These are phyloP conservation scores for Rubroboletus pulcherrimus DNA, from an alignment of 768 basidiomycete genomes.

Conservation along the genomic window DNA sequence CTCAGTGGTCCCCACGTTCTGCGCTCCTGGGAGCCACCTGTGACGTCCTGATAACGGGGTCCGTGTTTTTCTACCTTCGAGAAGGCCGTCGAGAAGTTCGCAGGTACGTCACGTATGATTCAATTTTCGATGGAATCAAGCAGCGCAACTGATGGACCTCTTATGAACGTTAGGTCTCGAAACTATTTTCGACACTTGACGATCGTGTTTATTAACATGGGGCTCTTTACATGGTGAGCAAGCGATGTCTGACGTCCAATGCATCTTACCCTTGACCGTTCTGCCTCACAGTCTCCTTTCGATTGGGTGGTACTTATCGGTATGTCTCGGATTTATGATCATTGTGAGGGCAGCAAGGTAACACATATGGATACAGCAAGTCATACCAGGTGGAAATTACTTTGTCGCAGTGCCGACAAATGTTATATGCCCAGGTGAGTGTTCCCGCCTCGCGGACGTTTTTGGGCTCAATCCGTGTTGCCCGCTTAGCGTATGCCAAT, in stretches of 20 bases:
- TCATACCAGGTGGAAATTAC: not conserved
- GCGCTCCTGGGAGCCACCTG: conserved; percentile 27
- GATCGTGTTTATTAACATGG: conserved; percentile 15
- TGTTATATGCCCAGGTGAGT: conserved; percentile 2
- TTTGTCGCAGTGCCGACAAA: not conserved
- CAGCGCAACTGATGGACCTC: too few relatives aligned
- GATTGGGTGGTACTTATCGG: conserved; percentile 7
- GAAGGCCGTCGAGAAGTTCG: conserved; percentile 7
- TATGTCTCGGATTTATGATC: not conserved
- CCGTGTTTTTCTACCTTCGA: conserved; percentile 22
- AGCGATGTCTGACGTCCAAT: not conserved
- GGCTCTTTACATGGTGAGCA: conserved; percentile 12
- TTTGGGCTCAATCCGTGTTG: not conserved
- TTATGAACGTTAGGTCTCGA: not conserved
- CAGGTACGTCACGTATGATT: not conserved
- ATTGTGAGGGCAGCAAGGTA: not conserved
- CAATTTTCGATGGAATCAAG: not conserved
- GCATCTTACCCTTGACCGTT: too few relatives aligned
- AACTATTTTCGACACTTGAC: conserved; percentile 11
- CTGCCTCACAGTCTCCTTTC: conserved; percentile 1
- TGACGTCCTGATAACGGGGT: conserved; percentile 18
- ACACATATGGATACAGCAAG: not conserved
- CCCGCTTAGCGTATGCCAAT: conserved; percentile 3
- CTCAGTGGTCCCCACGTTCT: conserved; percentile 14
- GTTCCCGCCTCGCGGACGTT: not conserved